phyloP scores from a whole-genome alignment of 208 protist genomes.

The Leishmania major region DNA sequence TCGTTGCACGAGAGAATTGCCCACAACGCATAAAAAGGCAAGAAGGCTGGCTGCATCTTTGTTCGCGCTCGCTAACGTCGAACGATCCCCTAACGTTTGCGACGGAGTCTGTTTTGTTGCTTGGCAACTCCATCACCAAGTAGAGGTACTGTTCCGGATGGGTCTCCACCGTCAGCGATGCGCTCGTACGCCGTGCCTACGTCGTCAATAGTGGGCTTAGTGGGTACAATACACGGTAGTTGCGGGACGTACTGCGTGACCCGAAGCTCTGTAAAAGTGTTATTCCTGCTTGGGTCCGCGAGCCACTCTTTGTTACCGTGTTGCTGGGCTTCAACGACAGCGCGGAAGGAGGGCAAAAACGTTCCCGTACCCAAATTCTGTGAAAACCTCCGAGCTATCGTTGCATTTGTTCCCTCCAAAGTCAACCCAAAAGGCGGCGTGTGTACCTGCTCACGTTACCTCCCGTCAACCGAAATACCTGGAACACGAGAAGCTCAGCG shows the following conservation, averaged over 20 bases:
- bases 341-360: slow-evolving; percentile 18
- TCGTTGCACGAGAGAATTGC: background rate
- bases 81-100: background rate
- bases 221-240: slow-evolving; percentile 66
- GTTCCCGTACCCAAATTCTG: slow-evolving; percentile 40
- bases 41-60: background rate
- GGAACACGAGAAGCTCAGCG: slow-evolving; percentile 5
- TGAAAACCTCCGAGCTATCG: slow-evolving; percentile 42
- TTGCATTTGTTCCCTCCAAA: slow-evolving; percentile 30
- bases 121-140: slow-evolving; percentile 66
- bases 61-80: background rate
- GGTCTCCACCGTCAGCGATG: slow-evolving; percentile 45
- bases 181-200: slow-evolving; percentile 44
- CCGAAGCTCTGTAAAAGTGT: slow-evolving; percentile 17
- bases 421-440: slow-evolving; percentile 40
- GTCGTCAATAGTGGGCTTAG: slow-evolving; percentile 67
- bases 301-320: slow-evolving; percentile 55
- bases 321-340: slow-evolving; percentile 55
- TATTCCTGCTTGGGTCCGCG: slow-evolving; percentile 28
- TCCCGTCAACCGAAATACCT: slow-evolving; percentile 34
- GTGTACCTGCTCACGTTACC: slow-evolving; percentile 54
- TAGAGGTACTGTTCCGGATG: slow-evolving; percentile 45
- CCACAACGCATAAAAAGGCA: background rate
- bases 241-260: slow-evolving; percentile 39
- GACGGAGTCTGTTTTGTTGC: slow-evolving; percentile 42